Base-by-base conservation (phyloP, 2,329 filamentous ascomycete species). In the Ophiostoma ips region DNA sequence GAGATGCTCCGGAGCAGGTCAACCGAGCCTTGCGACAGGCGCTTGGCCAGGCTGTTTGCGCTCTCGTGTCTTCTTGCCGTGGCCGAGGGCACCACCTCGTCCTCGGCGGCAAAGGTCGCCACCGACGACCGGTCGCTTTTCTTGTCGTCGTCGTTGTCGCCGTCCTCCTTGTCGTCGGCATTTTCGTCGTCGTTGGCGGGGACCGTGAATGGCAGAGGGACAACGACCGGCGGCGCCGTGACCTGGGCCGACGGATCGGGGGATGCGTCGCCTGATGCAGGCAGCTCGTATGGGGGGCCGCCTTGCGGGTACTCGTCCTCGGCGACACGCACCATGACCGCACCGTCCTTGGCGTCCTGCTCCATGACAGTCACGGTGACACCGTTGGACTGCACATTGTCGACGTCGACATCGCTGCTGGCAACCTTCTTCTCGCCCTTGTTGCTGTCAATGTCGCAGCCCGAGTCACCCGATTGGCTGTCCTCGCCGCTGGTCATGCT, bases 151-250 rank as follows among this genome's bases (percentile, higher is more conserved):
- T 74, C 68, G 7, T 66, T 61, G 5, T 70, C 65, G 2, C 69
- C 65, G 8, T 13, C 38, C 12, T 48, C 46, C 5, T 31, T n/a
- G 9, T 46, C 50, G 12, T 28, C 38, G 7, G n/a, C n/a, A n/a
- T n/a, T n/a, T n/a, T 40, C 44, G 21, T 10, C 49, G 7, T 6
- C 21, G 30, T 16, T 46, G 10, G 19, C 62, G 1, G 79, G 78
- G 1, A 84, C 67, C 10, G 62, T 72, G 62, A 86, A 85, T 0
- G 83, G 83, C 1, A 86, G 66, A 15, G 83, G 79, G 1, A 84
- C 66, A 34, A 86, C 68, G 8, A 71, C 64, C 4, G 76, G 76
- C 2, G n/a, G 44, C 18, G 3, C 36, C 36, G 33, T 16, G 37
- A 34, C 2, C 24, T 8, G 24, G 8, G 48, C 48, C 10, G 41